A percentile compares a stretch with the other conserved stretches of the same genome.
Conservation (phyloP, 495 filamentous ascomycete genomes). For the Cairneyella variabilis region DNA sequence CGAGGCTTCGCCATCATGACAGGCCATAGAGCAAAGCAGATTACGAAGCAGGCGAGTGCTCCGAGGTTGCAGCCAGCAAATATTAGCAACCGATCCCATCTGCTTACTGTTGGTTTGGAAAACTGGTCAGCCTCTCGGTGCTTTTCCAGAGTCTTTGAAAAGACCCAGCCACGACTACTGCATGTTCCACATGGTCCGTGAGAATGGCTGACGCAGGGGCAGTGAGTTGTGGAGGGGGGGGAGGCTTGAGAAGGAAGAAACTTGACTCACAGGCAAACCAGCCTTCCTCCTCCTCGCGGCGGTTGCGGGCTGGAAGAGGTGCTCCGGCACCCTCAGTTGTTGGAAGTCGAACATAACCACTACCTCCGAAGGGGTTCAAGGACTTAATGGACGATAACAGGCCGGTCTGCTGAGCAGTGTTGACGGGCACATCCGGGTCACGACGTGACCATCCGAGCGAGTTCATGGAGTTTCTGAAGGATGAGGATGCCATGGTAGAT, state of each 20-base stretch:
- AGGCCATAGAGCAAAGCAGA: slow-evolving; percentile 87
- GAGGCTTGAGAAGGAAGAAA: not conserved
- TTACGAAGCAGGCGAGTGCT: slow-evolving; percentile 84
- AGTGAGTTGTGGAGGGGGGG: slow-evolving; percentile 8
- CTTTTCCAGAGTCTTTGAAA: slow-evolving; percentile 11
- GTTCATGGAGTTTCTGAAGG: slow-evolving; percentile 92
- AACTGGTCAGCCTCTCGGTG: slow-evolving; percentile 20
- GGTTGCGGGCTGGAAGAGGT: slow-evolving; percentile 76
- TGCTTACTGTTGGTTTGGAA: slow-evolving; percentile 62
- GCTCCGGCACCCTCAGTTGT: slow-evolving; percentile 80
- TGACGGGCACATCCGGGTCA: slow-evolving; percentile 73
- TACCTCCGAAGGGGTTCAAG: slow-evolving; percentile 82
- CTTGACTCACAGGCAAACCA: slow-evolving; percentile 91
- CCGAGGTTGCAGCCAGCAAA: slow-evolving; percentile 91
- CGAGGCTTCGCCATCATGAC: slow-evolving; percentile 71
- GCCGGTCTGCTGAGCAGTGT: slow-evolving; percentile 61
- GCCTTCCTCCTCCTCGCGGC: slow-evolving; percentile 90
- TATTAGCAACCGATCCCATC: slow-evolving; percentile 92
- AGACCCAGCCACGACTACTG: slow-evolving; percentile 17
- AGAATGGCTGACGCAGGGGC: slow-evolving; percentile 25
- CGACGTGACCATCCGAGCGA: slow-evolving; percentile 92
- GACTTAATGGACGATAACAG: slow-evolving; percentile 79
- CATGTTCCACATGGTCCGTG: slow-evolving; percentile 23
- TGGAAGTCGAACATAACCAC: slow-evolving; percentile 89
- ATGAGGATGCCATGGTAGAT: slow-evolving; percentile 74